Conservation (phyloP, 2,329 filamentous ascomycete species). For the Mycosphaerella sp. region DNA sequence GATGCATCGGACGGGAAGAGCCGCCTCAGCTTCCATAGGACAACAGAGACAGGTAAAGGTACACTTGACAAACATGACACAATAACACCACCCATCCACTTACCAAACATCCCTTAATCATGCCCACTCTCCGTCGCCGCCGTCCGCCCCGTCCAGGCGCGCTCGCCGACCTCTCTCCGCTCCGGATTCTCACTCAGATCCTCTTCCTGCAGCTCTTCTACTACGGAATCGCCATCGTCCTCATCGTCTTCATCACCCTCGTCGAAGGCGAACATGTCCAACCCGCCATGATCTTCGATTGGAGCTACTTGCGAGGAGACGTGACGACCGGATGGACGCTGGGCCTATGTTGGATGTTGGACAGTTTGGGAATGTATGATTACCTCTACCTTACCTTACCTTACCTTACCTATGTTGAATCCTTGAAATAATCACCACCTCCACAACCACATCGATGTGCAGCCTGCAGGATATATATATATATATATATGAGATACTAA, state of each 20-base stretch:
- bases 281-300: slow-evolving; percentile 56
- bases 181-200: slow-evolving; percentile 63
- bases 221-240: slow-evolving; percentile 54
- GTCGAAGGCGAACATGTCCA: slow-evolving; percentile 57
- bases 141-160: slow-evolving; percentile 60
- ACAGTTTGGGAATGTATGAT: slow-evolving; percentile 59
- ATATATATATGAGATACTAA: no score
- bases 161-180: slow-evolving; percentile 59
- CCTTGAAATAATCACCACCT: slow-evolving; percentile 11
- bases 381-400: no score
- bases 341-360: slow-evolving; percentile 61
- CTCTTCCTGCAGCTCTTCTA: slow-evolving; percentile 58
- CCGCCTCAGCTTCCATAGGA: no score
- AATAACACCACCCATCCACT: no score
- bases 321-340: slow-evolving; percentile 65
- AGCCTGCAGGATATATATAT: neutral
- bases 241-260: slow-evolving; percentile 63
- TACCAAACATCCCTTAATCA: neutral
- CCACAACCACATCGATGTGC: no score
- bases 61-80: no score
- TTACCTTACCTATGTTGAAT: no score
- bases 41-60: no score
- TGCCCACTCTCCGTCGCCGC: slow-evolving; percentile 43
- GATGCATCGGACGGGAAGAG: no score
- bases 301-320: slow-evolving; percentile 59